Evolutionary conservation across 805 yeast species (phyloP).

Genomic region (Wickerhamomyces subpelliculosus): DNA sequence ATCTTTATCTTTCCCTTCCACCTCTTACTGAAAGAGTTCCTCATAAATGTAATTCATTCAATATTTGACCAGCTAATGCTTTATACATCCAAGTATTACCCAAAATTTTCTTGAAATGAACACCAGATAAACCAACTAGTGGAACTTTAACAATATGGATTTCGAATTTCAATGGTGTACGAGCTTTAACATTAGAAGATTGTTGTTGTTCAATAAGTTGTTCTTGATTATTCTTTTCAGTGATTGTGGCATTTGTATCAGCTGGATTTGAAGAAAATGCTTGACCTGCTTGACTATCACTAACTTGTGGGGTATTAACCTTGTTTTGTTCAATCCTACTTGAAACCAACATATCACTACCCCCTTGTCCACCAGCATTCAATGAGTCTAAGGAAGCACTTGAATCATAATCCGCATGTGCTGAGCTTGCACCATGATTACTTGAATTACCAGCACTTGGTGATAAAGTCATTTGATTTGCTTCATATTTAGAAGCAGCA

Average conservation of each 20-base stretch:
- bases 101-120: slow-evolving; percentile 85
- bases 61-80: slow-evolving; percentile 78
- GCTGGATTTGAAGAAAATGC: slow-evolving; percentile 3
- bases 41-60: slow-evolving; percentile 27
- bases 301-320: slow-evolving; percentile 8
- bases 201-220: slow-evolving; percentile 6
- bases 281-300: slow-evolving; percentile 4
- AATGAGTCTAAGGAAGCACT: slow-evolving; percentile 56
- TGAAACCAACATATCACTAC: slow-evolving; percentile 48
- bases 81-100: slow-evolving; percentile 97
- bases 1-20: not conserved
- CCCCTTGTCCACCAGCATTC: slow-evolving; percentile 43
- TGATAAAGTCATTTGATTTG: slow-evolving; percentile 23
- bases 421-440: slow-evolving; percentile 17
- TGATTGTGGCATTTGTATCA: slow-evolving; percentile 3
- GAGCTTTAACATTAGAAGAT: slow-evolving; percentile 18
- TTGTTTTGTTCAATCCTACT: slow-evolving; percentile 47
- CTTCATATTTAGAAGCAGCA: slow-evolving; percentile 26
- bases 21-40: not conserved
- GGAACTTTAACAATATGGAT: slow-evolving; percentile 91
- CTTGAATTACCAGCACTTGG: too few species aligned
- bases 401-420: slow-evolving; percentile 30
- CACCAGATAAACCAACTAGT: slow-evolving; percentile 83
- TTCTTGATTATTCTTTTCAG: too few species aligned
- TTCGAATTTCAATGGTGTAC: slow-evolving; percentile 78